Evolutionary conservation across 2,329 filamentous ascomycete species (phyloP).

Genomic region (Rasamsonia emersonii): DNA sequence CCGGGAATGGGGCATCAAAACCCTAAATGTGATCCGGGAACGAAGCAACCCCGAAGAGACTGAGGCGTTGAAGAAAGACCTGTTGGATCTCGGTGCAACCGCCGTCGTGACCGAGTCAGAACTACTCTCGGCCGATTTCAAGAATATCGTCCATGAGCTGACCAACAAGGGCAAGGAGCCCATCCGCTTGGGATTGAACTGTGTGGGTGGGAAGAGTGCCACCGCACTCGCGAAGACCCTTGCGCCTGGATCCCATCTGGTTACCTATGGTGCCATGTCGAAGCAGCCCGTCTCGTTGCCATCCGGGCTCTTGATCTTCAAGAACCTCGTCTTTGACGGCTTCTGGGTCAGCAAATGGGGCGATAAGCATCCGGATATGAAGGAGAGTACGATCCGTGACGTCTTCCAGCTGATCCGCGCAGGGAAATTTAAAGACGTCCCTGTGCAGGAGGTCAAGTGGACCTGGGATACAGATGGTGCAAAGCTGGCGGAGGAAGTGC

Average conservation of each 20-base stretch:
- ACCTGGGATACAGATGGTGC: slow-evolving; percentile 67
- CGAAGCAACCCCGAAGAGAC: slow-evolving; percentile 58
- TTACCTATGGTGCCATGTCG: slow-evolving; percentile 95
- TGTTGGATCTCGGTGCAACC: slow-evolving; percentile 54
- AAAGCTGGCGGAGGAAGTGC: slow-evolving; percentile 62
- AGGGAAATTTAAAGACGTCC: slow-evolving; percentile 74
- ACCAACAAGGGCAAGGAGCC: slow-evolving; percentile 64
- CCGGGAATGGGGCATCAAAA: slow-evolving; percentile 76
- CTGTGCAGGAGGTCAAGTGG: slow-evolving; percentile 77
- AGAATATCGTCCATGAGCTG: slow-evolving; percentile 52
- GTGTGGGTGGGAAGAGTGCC: slow-evolving; percentile 82
- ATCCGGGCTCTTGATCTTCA: slow-evolving; percentile 84
- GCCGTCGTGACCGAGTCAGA: slow-evolving; percentile 56
- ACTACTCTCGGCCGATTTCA: slow-evolving; percentile 37
- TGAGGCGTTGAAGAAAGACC: slow-evolving; percentile 52
- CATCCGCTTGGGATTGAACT: slow-evolving; percentile 77
- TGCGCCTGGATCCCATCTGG: slow-evolving; percentile 60
- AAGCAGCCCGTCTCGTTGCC: slow-evolving; percentile 76
- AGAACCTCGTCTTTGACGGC: slow-evolving; percentile 76
- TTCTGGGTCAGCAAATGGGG: slow-evolving; percentile 96
- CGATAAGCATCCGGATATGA: slow-evolving; percentile 61
- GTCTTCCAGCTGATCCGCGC: slow-evolving; percentile 66
- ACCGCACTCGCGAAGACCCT: slow-evolving; percentile 69
- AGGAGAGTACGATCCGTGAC: slow-evolving; percentile 73
- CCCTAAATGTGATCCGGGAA: slow-evolving; percentile 79